These are phyloP conservation scores for Bacidia rubella DNA, from an alignment of 495 filamentous ascomycete species.

Conservation along the genomic window DNA sequence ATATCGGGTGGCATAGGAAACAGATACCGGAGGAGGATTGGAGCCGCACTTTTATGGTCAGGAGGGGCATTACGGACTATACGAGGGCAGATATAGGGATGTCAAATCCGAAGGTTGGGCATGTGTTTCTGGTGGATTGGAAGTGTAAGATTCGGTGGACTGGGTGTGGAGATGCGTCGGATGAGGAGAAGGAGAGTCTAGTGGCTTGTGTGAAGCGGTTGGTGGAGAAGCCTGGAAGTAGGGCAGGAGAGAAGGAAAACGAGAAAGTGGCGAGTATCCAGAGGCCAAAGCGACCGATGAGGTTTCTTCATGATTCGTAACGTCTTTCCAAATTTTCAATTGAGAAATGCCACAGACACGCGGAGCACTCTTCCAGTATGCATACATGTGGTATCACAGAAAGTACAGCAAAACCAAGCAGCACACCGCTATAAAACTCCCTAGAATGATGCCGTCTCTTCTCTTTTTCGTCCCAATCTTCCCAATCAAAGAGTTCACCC, in stretches of 20 bases:
- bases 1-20: constrained; percentile 46
- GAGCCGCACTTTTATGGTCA: constrained; percentile 70
- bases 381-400: constrained; percentile 32
- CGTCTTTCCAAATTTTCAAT: neutral
- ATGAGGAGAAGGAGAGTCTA: constrained; percentile 56
- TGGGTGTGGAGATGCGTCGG: constrained; percentile 63
- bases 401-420: constrained; percentile 80
- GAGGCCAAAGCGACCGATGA: neutral
- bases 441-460: constrained; percentile 88
- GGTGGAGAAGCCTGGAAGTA: constrained; percentile 32
- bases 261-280: neutral
- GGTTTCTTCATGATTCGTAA: neutral
- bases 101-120: constrained; percentile 80
- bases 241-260: constrained; percentile 1
- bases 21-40: constrained; percentile 46
- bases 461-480: constrained; percentile 93
- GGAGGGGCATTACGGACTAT: constrained; percentile 56
- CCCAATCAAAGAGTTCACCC: constrained; percentile 82
- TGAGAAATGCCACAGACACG: too few species aligned
- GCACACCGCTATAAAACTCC: constrained; percentile 78
- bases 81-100: constrained; percentile 68
- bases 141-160: constrained; percentile 90
- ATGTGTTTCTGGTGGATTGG: constrained; percentile 83
- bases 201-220: constrained; percentile 55
- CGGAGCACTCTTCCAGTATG: neutral